A percentile compares a stretch with the other conserved stretches of the same genome.
phyloP scores from a whole-genome alignment of 495 filamentous ascomycete species.

The Pseudoneurospora amorphoporcata region DNA sequence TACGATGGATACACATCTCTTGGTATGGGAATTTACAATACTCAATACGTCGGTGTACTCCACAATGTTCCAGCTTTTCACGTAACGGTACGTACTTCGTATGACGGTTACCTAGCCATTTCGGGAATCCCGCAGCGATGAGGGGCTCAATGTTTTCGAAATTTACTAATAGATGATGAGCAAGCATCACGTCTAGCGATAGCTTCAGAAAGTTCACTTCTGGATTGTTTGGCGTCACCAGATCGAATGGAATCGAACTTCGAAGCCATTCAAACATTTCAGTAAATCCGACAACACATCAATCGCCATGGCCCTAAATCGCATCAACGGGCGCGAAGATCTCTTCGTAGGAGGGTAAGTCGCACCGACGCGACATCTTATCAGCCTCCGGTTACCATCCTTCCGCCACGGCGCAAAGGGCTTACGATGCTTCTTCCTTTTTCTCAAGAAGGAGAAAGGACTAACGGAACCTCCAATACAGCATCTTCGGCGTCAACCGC shows the following conservation, averaged over 20 bases:
- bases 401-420: constrained; percentile 1
- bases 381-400: not conserved
- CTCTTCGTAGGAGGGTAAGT: constrained; percentile 80
- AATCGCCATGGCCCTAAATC: constrained; percentile 24
- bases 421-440: not conserved
- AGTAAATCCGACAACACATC: not conserved
- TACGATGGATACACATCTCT: not conserved
- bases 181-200: not conserved
- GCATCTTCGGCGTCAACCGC: constrained; percentile 65
- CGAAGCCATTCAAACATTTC: not conserved
- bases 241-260: not conserved
- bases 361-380: not conserved
- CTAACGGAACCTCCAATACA: constrained; percentile 29
- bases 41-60: not conserved
- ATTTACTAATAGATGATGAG: not conserved
- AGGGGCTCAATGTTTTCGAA: not conserved
- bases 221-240: not conserved
- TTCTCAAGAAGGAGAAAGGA: not conserved
- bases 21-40: not conserved
- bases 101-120: not conserved
- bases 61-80: not conserved
- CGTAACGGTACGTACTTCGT: not conserved
- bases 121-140: not conserved
- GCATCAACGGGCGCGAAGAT: constrained; percentile 58
- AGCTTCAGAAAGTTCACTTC: not conserved